phyloP scores from a whole-genome alignment of 345 rosid species.

The Pugionium dolabratum region DNA sequence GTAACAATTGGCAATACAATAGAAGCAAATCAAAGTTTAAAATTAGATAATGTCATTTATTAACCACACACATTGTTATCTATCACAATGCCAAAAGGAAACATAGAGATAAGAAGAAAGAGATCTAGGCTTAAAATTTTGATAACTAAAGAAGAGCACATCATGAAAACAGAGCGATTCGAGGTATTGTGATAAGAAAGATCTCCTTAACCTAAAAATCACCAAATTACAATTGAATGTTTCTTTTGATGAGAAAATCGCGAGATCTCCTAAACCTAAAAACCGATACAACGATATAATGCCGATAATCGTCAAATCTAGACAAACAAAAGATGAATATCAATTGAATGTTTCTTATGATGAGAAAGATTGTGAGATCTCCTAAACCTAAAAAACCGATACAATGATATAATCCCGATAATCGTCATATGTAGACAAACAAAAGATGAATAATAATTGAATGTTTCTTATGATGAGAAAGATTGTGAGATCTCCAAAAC shows the following conservation, averaged over 20 bases:
- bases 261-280: background rate
- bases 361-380: background rate
- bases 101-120: background rate
- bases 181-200: background rate
- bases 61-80: slow-evolving; percentile 13
- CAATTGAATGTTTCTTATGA: background rate
- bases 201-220: background rate
- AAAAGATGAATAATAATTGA: background rate
- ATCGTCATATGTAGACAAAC: background rate
- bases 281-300: background rate
- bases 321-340: background rate
- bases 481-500: background rate
- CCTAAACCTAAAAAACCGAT: background rate
- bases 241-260: background rate
- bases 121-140: background rate
- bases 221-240: too few relatives aligned
- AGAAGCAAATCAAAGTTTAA: slow-evolving; percentile 11
- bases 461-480: background rate
- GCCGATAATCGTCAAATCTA: background rate
- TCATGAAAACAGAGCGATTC: background rate
- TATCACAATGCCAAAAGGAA: background rate
- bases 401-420: background rate
- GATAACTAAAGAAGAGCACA: too few relatives aligned
- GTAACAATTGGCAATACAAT: background rate
- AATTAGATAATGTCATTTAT: slow-evolving; percentile 1